Evolutionary conservation across 176 grass and related monocot genomes (phyloP), one percentile per base, ranked within the genome.

Genomic region (Carex parvula): DNA sequence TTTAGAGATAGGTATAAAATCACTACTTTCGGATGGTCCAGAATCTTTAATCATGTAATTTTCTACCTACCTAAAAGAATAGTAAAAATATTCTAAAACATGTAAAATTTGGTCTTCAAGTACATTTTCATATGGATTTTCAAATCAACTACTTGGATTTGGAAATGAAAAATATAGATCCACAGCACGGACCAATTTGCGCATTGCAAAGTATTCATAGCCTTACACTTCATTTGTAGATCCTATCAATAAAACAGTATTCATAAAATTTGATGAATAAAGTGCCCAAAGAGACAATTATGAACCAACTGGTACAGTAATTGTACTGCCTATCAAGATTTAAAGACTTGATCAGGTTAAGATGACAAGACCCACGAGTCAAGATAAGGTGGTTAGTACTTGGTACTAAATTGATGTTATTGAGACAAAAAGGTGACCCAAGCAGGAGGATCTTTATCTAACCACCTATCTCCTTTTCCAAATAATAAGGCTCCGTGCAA

Each of bases 371-470:
- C 37, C 42, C 41, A 2, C 6, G 52, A 48, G 8, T 74, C 5
- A 74, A 52, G 70, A 74, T 74, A 9, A 74, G 44, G 70, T 52
- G 20, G 70, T 53, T 74, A 26, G 9, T 13, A 10, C 35, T 39
- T 70, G 17, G 67, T 41, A n/a, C 35, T 42, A 42, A 70, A 42
- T 42, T 70, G 35, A 70, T 42, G 67, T 39, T 70, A 37, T 22
- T 73, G 69, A 73, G 16, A 73, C 41, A 73, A 48, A 73, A 4
- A 48, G 69, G n/a, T 73, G 69, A 73, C 69, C 5, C 22, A 55
- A 74, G 46, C 46, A 55, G 72, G 72, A 30, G 55, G 72, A 76
- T 53, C 72, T 55, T 56, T 56, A 26, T 76, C 44, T 76, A 76
- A 76, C 72, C 9, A 6, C 44, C 46, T 76, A 2, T 1, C 22